Conservation (phyloP, 208 protist genomes). For the Acanthamoeba rhysodes region DNA sequence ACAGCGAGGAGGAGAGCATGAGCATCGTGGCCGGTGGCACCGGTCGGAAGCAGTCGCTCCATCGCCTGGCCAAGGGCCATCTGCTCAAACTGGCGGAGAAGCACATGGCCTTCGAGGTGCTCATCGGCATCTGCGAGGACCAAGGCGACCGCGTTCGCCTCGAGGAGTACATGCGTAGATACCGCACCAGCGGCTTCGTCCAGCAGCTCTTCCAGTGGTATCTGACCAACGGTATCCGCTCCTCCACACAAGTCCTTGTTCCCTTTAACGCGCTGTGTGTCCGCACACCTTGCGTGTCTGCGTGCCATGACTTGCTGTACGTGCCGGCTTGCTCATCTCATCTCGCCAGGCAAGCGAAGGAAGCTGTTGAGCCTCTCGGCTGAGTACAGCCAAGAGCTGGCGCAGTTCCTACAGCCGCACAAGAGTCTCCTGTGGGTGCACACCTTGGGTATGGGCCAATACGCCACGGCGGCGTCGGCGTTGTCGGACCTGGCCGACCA, state of each 20-base stretch:
- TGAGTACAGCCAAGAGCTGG: slow-evolving; percentile 1
- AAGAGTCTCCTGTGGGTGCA: slow-evolving; percentile 1
- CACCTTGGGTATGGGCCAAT: background rate
- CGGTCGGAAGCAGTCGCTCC: background rate
- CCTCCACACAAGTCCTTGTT: background rate
- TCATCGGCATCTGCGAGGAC: background rate
- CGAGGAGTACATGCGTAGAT: background rate
- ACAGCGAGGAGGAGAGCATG: background rate
- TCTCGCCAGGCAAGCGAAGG: background rate
- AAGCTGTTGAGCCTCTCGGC: background rate
- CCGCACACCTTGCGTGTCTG: too few species aligned
- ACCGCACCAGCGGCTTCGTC: background rate
- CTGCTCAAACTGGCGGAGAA: slow-evolving; percentile 24
- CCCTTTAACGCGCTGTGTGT: background rate
- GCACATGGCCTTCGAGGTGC: background rate
- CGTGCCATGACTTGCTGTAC: too few species aligned
- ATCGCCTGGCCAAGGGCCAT: background rate
- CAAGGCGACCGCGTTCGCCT: background rate
- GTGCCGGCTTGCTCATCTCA: too few species aligned
- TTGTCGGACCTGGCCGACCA: background rate
- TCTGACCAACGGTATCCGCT: background rate
- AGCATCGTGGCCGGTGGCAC: background rate
- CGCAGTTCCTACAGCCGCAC: background rate
- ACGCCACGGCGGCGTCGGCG: background rate
- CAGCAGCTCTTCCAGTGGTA: slow-evolving; percentile 40